These are phyloP conservation scores for Fusarium verrucosum DNA, from an alignment of 2,329 filamentous ascomycete genomes.

Conservation along the genomic window DNA sequence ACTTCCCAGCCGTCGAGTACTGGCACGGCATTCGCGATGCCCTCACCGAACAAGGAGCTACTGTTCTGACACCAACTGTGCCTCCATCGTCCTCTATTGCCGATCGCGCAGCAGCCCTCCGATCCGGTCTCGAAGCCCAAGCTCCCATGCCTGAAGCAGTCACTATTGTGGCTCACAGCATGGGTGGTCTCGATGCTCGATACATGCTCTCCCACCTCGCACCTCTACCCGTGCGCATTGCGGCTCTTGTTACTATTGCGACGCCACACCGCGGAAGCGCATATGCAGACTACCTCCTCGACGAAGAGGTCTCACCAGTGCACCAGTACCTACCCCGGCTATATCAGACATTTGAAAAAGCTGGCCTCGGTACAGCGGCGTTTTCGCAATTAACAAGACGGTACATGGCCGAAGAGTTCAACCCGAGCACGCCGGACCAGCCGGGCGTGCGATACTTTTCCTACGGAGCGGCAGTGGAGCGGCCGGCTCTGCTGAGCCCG, in stretches of 20 bases:
- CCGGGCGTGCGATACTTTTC: conserved; percentile 67
- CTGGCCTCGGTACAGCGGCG: conserved; percentile 66
- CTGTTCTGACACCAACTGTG: conserved; percentile 69
- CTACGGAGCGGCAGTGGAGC: conserved; percentile 63
- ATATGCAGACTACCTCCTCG: conserved; percentile 64
- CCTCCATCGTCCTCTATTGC: conserved; percentile 70
- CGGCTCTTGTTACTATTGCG: conserved; percentile 63
- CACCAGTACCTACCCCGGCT: conserved; percentile 62
- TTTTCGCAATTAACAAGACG: conserved; percentile 68
- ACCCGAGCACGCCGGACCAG: conserved; percentile 64
- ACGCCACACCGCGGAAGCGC: conserved; percentile 65
- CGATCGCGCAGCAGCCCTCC: conserved; percentile 66
- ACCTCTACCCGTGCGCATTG: conserved; percentile 57
- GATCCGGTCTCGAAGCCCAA: conserved; percentile 59
- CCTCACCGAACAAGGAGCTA: conserved; percentile 60
- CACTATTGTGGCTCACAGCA: conserved; percentile 78
- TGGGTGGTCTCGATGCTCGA: conserved; percentile 72
- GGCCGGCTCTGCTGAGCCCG: conserved; percentile 69
- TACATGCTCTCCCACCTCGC: conserved; percentile 70
- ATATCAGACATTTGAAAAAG: conserved; percentile 60
- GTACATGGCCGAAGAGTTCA: conserved; percentile 69
- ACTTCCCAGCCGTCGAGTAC: conserved; percentile 67
- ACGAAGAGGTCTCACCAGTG: conserved; percentile 51
- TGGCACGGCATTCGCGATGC: conserved; percentile 72
- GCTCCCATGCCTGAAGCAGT: conserved; percentile 61